These are phyloP conservation scores for Eucalyptus curtisii DNA, from an alignment of 345 rosid genomes.

Conservation along the genomic window DNA sequence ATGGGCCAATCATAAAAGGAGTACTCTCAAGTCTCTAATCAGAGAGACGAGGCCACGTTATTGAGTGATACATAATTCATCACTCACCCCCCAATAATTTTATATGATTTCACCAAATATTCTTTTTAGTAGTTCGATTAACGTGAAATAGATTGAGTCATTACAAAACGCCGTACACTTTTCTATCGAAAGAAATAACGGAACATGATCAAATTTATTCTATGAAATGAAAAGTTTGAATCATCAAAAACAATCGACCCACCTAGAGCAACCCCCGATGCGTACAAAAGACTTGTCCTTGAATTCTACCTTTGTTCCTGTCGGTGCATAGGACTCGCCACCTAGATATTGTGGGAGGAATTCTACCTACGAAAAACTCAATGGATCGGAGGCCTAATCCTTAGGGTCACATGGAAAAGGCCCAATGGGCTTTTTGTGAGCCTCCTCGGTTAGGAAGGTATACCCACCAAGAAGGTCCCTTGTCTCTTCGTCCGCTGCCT, in stretches of 20 bases:
- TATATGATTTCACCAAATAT: not conserved
- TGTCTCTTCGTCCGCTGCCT: not conserved
- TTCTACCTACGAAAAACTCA: not conserved
- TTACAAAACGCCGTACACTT: fast-evolving
- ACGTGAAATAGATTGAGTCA: fast-evolving
- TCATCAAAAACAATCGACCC: not conserved
- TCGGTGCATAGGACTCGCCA: not conserved
- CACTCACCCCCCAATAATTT: not conserved
- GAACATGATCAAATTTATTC: not conserved
- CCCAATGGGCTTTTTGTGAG: not conserved
- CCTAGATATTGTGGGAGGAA: not conserved
- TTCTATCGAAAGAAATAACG: not conserved
- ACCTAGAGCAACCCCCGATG: not conserved
- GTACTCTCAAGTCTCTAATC: not conserved
- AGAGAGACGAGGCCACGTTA: not conserved
- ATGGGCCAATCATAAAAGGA: not conserved
- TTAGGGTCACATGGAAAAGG: not conserved
- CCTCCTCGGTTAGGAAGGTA: not conserved
- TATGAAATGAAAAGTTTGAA: not conserved
- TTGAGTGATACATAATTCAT: not conserved
- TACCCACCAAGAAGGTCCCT: not conserved
- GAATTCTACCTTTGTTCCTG: not conserved
- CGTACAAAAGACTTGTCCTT: not conserved
- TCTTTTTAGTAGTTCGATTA: not conserved
- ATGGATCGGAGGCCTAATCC: not conserved